phyloP scores from a whole-genome alignment of 305 asterid genomes.

The Fraxinus xanthoxyloides region DNA sequence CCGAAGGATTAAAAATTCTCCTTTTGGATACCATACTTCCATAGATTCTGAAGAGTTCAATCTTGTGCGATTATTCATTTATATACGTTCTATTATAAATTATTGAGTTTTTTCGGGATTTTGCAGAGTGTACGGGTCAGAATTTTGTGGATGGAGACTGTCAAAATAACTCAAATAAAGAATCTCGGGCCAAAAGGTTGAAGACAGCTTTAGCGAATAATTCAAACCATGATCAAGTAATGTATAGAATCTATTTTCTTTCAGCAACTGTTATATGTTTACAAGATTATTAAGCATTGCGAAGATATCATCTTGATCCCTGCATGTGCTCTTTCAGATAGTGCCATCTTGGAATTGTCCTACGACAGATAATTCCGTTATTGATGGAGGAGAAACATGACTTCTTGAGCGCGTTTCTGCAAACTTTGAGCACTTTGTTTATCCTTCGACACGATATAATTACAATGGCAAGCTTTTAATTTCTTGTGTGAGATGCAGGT shows the following conservation, averaged over 20 bases:
- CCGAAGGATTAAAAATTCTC: not conserved
- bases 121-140: constrained; percentile 74
- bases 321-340: constrained; percentile 31
- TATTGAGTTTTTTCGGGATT: constrained; percentile 9
- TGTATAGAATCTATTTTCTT: constrained; percentile 14
- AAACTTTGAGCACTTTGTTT: constrained; percentile 13
- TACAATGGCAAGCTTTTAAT: not conserved
- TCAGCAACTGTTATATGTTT: not conserved
- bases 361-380: not conserved
- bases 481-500: constrained; percentile 17
- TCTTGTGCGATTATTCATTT: not conserved
- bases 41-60: not conserved
- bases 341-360: constrained; percentile 26
- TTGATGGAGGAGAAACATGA: constrained; percentile 15
- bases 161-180: constrained; percentile 23
- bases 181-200: constrained; percentile 37
- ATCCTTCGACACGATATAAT: not conserved
- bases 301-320: constrained; percentile 16
- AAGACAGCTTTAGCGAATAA: constrained; percentile 33
- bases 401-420: constrained; percentile 2
- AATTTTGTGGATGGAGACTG: constrained; percentile 51
- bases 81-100: constrained; percentile 4
- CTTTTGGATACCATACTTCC: not conserved
- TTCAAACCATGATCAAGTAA: constrained; percentile 47
- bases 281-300: not conserved